Evolutionary conservation across 192 early-diverging fungal genomes (phyloP), one percentile per base, ranked within the genome.

Genomic region (Geranomyces michiganensis): DNA sequence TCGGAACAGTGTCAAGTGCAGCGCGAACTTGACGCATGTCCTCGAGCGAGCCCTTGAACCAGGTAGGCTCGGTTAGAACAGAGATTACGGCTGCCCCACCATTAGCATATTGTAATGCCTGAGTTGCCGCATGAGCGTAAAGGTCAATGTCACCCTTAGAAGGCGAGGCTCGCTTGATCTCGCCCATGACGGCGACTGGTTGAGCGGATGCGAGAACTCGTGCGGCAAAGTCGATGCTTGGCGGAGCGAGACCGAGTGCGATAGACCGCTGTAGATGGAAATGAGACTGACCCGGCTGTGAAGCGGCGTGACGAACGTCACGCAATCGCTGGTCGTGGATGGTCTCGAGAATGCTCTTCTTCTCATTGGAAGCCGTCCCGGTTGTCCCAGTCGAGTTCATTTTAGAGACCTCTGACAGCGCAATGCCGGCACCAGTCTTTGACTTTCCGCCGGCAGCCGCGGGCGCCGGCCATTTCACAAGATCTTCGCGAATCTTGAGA

Each of bases 101-200:
- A 8, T 81, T 79, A 0, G 96, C 93, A 73, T 99, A 99, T 43
- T 73, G 75, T 14, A 95, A 70, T 0, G 92, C 95, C 68, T 96
- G 94, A 33, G 90, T 87, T 13, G 93, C 91, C 0, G 98, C 95
- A 73, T 97, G 91, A 6, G 90, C 94, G 3, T 72, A 69, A 21
- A 90, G 72, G 65, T 91, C 88, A 70, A 99, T 98, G 62, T 92
- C 84, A 29, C 96, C 96, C 77, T 98, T 98, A 79, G 81, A 83
- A 2, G 98, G 98, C 21, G 93, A 95, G 0, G 98, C 98, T 44
- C 98, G 90, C 81, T 99, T 99, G 77, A 99, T 90, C 79, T 99
- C 98, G n/a, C 94, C 96, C 80, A 96, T 82, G 55, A 99, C 85
- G 1, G 98, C 94, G 10, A 86, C 81, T 62, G 84, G 64, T 68